Percentiles rank a stretch among this genome's conserved stretches.
These are phyloP conservation scores for Betula pendula DNA, from an alignment of 306 rosid species.

Conservation along the genomic window DNA sequence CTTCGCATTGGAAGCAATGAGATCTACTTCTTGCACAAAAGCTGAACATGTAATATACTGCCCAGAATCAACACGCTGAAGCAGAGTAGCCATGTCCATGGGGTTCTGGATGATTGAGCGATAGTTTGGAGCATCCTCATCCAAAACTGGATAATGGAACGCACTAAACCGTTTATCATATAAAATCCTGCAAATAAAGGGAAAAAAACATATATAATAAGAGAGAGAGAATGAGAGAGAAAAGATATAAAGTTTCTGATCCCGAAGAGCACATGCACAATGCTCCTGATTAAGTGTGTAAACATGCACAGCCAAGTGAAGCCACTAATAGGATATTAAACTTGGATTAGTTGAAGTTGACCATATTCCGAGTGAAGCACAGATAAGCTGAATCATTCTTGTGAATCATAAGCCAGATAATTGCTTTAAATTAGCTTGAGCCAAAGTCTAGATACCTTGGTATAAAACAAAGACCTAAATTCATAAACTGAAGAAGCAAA, in stretches of 20 bases:
- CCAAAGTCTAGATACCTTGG: not conserved
- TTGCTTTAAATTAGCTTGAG: not conserved
- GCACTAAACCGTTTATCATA: slow-evolving; percentile 92
- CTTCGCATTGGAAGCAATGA: slow-evolving; percentile 93
- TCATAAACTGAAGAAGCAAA: not conserved
- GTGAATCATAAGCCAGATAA: not conserved
- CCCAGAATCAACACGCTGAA: slow-evolving; percentile 91
- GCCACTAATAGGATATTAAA: not conserved
- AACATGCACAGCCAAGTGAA: not conserved
- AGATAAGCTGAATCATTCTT: not conserved
- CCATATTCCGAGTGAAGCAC: not conserved
- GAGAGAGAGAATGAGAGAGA: not conserved
- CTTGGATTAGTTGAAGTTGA: not conserved
- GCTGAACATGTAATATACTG: slow-evolving; percentile 71
- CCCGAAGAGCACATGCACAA: not conserved
- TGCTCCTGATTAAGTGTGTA: not conserved
- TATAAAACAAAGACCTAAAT: not conserved
- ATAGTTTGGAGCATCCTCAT: slow-evolving; percentile 98
- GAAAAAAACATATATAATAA: slow-evolving; percentile 9
- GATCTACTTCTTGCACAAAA: slow-evolving; percentile 84
- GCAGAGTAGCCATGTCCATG: slow-evolving; percentile 82
- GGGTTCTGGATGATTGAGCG: slow-evolving; percentile 88
- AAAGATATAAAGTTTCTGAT: not conserved
- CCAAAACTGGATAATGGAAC: slow-evolving; percentile 90
- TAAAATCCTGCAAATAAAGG: slow-evolving; percentile 62